phyloP scores from a whole-genome alignment of 78 protist species.

The Emiliania huxleyi region DNA sequence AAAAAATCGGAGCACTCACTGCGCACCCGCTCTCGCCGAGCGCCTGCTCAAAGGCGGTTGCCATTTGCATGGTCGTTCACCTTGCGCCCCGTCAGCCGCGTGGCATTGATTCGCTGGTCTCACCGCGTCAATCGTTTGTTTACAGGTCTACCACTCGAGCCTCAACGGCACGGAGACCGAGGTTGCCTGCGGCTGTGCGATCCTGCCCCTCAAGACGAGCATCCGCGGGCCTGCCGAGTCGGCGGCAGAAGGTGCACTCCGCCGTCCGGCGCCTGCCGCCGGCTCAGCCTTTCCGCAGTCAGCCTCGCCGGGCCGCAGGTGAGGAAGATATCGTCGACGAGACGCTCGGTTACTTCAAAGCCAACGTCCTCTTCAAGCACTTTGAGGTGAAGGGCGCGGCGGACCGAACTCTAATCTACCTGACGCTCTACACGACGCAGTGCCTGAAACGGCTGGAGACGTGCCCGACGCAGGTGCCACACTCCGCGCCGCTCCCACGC shows the following conservation, averaged over 20 bases:
- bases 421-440: slow-evolving; percentile 81
- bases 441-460: slow-evolving; percentile 61
- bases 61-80: too few relatives aligned
- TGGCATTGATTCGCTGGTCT: too few relatives aligned
- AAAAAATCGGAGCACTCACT: too few relatives aligned
- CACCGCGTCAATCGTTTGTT: too few relatives aligned
- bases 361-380: slow-evolving; percentile 86
- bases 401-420: slow-evolving; percentile 89
- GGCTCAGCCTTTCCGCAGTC: too few relatives aligned
- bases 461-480: slow-evolving; percentile 30
- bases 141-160: background rate
- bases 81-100: too few relatives aligned
- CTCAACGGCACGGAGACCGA: background rate
- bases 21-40: too few relatives aligned
- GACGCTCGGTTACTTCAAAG: slow-evolving; percentile 78
- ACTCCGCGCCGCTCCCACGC: slow-evolving; percentile 72
- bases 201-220: background rate
- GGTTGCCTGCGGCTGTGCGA: background rate
- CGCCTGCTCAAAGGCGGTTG: too few relatives aligned
- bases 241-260: background rate
- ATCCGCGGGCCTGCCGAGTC: background rate
- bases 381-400: slow-evolving; percentile 87
- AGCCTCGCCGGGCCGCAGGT: background rate
- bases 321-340: slow-evolving; percentile 88
- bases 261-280: background rate